Percentiles rank a stretch among this genome's conserved stretches.
Evolutionary conservation across 2,329 filamentous ascomycete species (phyloP).

Genomic region (Talaromyces atroroseus): DNA sequence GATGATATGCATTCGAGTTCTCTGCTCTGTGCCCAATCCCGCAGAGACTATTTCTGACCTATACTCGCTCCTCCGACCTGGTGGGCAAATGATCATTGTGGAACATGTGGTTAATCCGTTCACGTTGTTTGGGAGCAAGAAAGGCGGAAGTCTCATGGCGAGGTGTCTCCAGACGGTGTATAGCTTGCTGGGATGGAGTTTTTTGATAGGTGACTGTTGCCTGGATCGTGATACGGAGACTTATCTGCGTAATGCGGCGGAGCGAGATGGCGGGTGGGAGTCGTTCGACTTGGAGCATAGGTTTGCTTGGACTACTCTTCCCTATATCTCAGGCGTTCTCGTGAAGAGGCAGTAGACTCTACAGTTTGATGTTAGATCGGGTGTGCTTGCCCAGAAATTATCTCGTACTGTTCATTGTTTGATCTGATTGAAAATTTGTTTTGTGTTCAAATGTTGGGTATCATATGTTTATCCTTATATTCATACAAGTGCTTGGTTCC

Average conservation of each 20-base stretch:
- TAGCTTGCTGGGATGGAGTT: constrained; percentile 45
- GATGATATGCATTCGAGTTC: constrained; percentile 49
- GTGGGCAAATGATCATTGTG: constrained; percentile 50
- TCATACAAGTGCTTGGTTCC: neutral
- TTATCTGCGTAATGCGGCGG: constrained; percentile 39
- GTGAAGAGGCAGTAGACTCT: constrained; percentile 28
- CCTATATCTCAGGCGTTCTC: constrained; percentile 38
- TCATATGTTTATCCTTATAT: no score
- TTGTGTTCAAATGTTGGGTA: neutral
- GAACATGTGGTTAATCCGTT: constrained; percentile 54
- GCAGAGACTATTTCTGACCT: constrained; percentile 42
- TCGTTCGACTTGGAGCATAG: constrained; percentile 41
- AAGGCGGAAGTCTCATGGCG: constrained; percentile 41
- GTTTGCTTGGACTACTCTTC: constrained; percentile 34
- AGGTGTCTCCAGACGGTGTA: constrained; percentile 44
- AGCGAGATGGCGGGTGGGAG: constrained; percentile 44
- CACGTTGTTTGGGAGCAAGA: constrained; percentile 25
- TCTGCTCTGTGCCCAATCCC: constrained; percentile 50
- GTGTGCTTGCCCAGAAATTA: neutral
- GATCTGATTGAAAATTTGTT: neutral
- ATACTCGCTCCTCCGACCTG: constrained; percentile 49
- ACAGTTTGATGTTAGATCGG: neutral
- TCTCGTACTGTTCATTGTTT: neutral
- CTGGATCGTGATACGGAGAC: constrained; percentile 46
- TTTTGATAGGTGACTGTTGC: constrained; percentile 49